Conservation (phyloP, 306 rosid genomes). For the Quercus ilex region DNA sequence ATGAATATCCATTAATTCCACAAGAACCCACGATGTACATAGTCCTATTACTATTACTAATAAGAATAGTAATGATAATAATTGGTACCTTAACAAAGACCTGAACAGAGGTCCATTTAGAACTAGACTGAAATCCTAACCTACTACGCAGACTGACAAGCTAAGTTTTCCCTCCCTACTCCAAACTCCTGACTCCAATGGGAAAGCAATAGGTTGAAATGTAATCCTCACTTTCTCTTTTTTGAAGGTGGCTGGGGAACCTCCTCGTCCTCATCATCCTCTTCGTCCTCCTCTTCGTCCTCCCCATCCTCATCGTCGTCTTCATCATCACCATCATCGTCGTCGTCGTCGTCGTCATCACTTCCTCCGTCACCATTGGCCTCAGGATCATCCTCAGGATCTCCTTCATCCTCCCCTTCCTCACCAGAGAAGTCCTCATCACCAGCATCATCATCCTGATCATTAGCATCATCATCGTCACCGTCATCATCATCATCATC, state of each 20-base stretch:
- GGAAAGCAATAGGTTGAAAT: slow-evolving; percentile 1
- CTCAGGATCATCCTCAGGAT: slow-evolving; percentile 55
- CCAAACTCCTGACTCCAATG: slow-evolving; percentile 20
- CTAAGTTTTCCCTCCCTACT: slow-evolving; percentile 29
- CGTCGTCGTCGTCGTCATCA: slow-evolving; percentile 41
- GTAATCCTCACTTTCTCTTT: slow-evolving; percentile 69
- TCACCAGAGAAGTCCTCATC: slow-evolving; percentile 67
- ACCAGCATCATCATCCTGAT: slow-evolving; percentile 46
- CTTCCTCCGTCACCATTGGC: slow-evolving; percentile 59
- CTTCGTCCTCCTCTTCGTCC: slow-evolving; percentile 21
- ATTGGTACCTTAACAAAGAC: slow-evolving; percentile 9
- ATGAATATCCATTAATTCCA: neutral
- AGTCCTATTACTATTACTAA: neutral
- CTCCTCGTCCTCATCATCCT: slow-evolving; percentile 53
- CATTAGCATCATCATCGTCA: slow-evolving; percentile 30
- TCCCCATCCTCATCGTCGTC: slow-evolving; percentile 22
- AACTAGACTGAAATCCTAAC: slow-evolving; percentile 27
- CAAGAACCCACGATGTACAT: neutral
- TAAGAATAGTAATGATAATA: neutral
- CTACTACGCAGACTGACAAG: slow-evolving; percentile 20
- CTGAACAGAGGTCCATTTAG: neutral
- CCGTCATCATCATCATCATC: slow-evolving; percentile 63
- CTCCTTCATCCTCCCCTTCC: slow-evolving; percentile 62
- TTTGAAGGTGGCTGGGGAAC: slow-evolving; percentile 69
- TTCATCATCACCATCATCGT: neutral